Evolutionary conservation across 257 asterid genomes (phyloP).

Genomic region (Fraxinus anomala): DNA sequence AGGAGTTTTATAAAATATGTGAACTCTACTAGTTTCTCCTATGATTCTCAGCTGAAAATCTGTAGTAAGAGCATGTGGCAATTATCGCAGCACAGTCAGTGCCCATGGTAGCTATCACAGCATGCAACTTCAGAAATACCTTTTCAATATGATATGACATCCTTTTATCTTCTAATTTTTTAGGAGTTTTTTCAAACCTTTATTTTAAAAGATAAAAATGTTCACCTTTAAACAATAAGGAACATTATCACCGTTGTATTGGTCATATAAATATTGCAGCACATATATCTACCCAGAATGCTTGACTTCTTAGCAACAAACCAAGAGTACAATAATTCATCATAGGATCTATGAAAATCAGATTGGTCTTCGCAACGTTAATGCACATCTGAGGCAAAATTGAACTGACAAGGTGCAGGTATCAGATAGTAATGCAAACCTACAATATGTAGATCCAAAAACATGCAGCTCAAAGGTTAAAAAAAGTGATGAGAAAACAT

Average conservation of each 20-base stretch:
- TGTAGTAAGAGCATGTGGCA: not conserved
- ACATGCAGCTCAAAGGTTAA: not conserved
- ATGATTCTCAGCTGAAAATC: not conserved
- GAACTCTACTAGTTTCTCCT: not conserved
- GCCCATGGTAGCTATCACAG: not conserved
- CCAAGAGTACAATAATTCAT: not conserved
- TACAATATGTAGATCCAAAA: conserved; percentile 21
- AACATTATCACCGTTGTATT: not conserved
- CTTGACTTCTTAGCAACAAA: not conserved
- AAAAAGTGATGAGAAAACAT: not conserved
- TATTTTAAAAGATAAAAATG: not conserved
- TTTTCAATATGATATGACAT: not conserved
- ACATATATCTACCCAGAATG: not conserved
- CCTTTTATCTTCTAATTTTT: not conserved
- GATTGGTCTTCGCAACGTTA: not conserved
- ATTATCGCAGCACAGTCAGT: not conserved
- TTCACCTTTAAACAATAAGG: not conserved
- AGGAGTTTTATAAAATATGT: not conserved
- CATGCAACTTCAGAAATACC: not conserved
- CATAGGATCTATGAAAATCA: not conserved
- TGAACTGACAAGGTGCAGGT: not conserved
- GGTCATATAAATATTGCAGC: not conserved
- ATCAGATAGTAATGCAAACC: conserved; percentile 1
- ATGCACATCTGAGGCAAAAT: not conserved
- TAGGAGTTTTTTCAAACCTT: not conserved